These are phyloP conservation scores for Bodo saltans DNA, from an alignment of 78 protist genomes.

Conservation along the genomic window DNA sequence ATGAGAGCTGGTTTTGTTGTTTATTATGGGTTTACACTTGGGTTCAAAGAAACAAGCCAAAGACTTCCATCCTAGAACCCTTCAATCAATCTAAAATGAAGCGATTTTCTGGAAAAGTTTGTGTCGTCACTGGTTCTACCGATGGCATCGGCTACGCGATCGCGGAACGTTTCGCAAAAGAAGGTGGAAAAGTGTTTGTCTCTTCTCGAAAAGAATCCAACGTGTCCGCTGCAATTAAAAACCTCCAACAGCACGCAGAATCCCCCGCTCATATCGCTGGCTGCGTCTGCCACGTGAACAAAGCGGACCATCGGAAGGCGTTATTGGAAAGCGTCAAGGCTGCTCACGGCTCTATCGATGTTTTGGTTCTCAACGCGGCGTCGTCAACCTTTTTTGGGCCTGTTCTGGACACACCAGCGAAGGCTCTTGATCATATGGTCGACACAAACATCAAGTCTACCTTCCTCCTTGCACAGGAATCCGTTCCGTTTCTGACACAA, in stretches of 20 bases:
- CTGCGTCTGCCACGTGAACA: constrained; percentile 9
- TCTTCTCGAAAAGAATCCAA: constrained; percentile 32
- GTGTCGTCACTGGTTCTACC: constrained; percentile 43
- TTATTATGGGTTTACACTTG: too few relatives aligned
- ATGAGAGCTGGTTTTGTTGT: too few relatives aligned
- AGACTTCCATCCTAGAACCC: too few relatives aligned
- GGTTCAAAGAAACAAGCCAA: too few relatives aligned
- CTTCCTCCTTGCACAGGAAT: constrained; percentile 19
- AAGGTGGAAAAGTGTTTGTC: constrained; percentile 37
- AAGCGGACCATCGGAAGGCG: neutral
- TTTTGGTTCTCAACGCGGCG: constrained; percentile 48
- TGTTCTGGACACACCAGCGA: neutral
- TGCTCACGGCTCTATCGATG: constrained; percentile 30
- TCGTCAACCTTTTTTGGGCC: constrained; percentile 23
- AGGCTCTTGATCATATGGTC: constrained; percentile 40
- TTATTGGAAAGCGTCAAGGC: neutral
- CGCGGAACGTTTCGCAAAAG: constrained; percentile 30
- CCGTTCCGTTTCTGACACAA: neutral
- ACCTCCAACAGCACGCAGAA: neutral
- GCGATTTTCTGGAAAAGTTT: constrained; percentile 13
- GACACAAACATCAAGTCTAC: constrained; percentile 34
- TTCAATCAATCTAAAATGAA: too few relatives aligned
- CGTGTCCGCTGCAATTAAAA: constrained; percentile 17
- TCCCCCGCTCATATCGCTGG: neutral
- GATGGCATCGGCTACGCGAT: constrained; percentile 48